Evolutionary conservation across 2,329 filamentous ascomycete genomes (phyloP).

Genomic region (Trichothecium roseum): DNA sequence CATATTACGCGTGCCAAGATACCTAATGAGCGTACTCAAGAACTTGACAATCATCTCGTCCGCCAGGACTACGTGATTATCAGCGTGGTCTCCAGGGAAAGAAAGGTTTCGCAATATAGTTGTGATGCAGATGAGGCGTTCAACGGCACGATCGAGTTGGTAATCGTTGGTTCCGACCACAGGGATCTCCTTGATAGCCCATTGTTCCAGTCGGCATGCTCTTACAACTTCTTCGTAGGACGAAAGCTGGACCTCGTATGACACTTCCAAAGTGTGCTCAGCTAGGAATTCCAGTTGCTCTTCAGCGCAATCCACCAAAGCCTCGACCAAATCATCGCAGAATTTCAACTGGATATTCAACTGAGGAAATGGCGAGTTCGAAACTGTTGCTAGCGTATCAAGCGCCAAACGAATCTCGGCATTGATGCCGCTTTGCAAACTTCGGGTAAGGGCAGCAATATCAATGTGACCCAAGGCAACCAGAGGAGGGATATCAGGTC

Average conservation of each 20-base stretch:
- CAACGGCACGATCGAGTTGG: constrained; percentile 75
- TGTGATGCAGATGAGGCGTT: constrained; percentile 80
- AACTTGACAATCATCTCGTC: constrained; percentile 73
- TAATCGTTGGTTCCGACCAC: constrained; percentile 69
- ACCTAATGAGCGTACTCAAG: constrained; percentile 71
- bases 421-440: constrained; percentile 80
- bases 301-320: constrained; percentile 81
- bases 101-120: constrained; percentile 90
- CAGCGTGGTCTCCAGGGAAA: constrained; percentile 51
- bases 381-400: constrained; percentile 66
- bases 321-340: constrained; percentile 83
- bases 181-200: constrained; percentile 60
- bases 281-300: constrained; percentile 77
- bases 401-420: constrained; percentile 83
- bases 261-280: constrained; percentile 75
- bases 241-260: constrained; percentile 71
- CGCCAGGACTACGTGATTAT: constrained; percentile 65
- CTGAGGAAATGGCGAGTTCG: constrained; percentile 50
- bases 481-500: constrained; percentile 64
- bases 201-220: constrained; percentile 64
- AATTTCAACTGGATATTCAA: constrained; percentile 57
- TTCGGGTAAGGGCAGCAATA: constrained; percentile 79
- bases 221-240: constrained; percentile 83
- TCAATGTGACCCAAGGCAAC: constrained; percentile 81
- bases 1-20: constrained; percentile 82